Evolutionary conservation across 768 basidiomycete species (phyloP), one percentile per base, ranked within the genome.

Genomic region (Strobilomyces confusus): DNA sequence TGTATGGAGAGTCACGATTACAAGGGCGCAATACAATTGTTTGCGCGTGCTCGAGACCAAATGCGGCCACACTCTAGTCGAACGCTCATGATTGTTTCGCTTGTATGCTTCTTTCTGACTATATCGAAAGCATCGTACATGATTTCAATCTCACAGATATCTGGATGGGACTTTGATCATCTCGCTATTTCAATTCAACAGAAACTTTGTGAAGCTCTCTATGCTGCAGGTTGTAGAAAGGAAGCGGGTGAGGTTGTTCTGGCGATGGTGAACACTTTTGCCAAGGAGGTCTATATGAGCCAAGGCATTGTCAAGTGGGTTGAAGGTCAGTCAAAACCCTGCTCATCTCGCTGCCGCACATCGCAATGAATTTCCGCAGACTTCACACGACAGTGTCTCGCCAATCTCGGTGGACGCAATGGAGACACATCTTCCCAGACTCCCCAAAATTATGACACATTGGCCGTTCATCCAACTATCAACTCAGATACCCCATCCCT

Each of bases 81-180:
- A 15, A 2, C 25, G 0, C 26, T 40, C 4, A 5, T 3, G 11
- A 6, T 20, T 5, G 17, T 54, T 15, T 49, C 48, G 5, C 14
- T 49, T n/a, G 53, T 49, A 45, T 9, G 37, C 17, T 5, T 25
- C 17, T 25, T 32, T 5, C 5, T 9, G 9, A 2, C 15, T 17
- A 14, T 11, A 3, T 44, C 2, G 3, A n/a, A n/a, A n/a, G n/a
- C n/a, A n/a, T n/a, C n/a, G n/a, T n/a, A n/a, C n/a, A n/a, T n/a
- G n/a, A n/a, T n/a, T n/a, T n/a, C n/a, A n/a, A n/a, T n/a, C n/a
- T n/a, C n/a, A n/a, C n/a, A 58, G 58, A 50, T 59, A 44, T 47
- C n/a, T 2, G 58, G 58, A 2, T 57, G 55, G 58, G 34, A 37
- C 2, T 59, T 57, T 20, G 45, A 59, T 9, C 9, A 29, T 32